A percentile compares a stretch with the other conserved stretches of the same genome.
phyloP scores from a whole-genome alignment of 2,329 filamentous ascomycete genomes.

The Fusarium pseudonygamai region DNA sequence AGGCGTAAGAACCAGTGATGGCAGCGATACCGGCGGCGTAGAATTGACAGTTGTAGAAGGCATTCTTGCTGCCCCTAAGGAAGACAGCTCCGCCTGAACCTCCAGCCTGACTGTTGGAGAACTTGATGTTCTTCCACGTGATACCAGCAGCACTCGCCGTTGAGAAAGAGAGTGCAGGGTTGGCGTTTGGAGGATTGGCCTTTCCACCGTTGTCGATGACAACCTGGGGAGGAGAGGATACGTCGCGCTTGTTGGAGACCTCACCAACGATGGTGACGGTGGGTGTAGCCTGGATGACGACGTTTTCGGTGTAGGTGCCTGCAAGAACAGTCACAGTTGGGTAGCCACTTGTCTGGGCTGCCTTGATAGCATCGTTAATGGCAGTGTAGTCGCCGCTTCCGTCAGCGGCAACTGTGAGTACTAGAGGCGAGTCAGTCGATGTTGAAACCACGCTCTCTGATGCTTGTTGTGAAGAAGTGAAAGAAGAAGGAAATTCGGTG shows the following conservation, averaged over 20 bases:
- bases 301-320: constrained; percentile 56
- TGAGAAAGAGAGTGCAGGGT: constrained; percentile 10
- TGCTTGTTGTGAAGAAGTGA: constrained; percentile 19
- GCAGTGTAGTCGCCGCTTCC: constrained; percentile 56
- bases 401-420: constrained; percentile 55
- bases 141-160: constrained; percentile 1
- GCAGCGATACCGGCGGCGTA: constrained; percentile 48
- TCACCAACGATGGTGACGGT: constrained; percentile 55
- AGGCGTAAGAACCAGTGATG: constrained; percentile 44
- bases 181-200: background rate
- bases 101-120: constrained; percentile 19
- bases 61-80: constrained; percentile 28
- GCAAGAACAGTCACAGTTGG: constrained; percentile 55
- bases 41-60: constrained; percentile 54
- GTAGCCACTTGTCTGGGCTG: constrained; percentile 50
- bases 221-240: constrained; percentile 4
- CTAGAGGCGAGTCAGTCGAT: constrained; percentile 36
- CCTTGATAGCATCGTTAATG: constrained; percentile 55
- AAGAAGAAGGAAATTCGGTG: constrained; percentile 17
- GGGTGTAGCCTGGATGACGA: constrained; percentile 52
- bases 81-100: constrained; percentile 4
- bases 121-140: constrained; percentile 34
- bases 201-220: constrained; percentile 24
- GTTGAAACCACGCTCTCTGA: constrained; percentile 17
- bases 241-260: constrained; percentile 45